Percentiles rank a stretch among this genome's conserved stretches.
Evolutionary conservation across 163 green algal species (phyloP).

Genomic region (Scenedesmus sp.): DNA sequence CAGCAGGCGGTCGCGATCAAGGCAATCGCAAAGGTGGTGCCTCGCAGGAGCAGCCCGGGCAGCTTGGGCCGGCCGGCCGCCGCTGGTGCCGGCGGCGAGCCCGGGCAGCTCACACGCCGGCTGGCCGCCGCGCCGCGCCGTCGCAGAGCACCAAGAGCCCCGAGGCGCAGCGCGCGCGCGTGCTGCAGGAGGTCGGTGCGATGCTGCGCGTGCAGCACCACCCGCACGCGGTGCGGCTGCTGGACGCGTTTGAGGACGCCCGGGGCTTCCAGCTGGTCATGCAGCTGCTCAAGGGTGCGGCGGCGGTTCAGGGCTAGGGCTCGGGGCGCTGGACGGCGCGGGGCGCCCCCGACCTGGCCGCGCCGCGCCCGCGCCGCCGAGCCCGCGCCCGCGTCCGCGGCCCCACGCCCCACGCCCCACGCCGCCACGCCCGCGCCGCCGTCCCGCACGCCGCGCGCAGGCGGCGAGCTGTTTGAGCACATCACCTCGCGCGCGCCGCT

Average conservation of each 20-base stretch:
- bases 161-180: conserved; percentile 38
- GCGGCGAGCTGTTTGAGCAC: conserved; percentile 73
- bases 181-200: conserved; percentile 61
- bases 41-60: too few species aligned
- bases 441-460: conserved; percentile 57
- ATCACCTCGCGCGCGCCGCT: conserved; percentile 51
- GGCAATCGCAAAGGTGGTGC: conserved; percentile 60
- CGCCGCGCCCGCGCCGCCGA: background rate
- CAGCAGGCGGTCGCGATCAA: conserved; percentile 60
- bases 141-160: conserved; percentile 26
- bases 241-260: conserved; percentile 61
- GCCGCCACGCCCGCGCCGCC: too few species aligned
- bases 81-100: background rate
- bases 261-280: conserved; percentile 68
- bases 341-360: background rate
- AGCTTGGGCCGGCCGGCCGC: background rate
- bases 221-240: conserved; percentile 64
- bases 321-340: background rate
- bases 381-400: background rate
- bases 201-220: conserved; percentile 65
- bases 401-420: too few species aligned
- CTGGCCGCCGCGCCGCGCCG: background rate
- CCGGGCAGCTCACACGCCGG: too few species aligned
- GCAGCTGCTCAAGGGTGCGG: conserved; percentile 47
- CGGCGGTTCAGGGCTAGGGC: too few species aligned